Conservation (phyloP, 2,329 filamentous ascomycete genomes). For the Fusarium marasasianum region DNA sequence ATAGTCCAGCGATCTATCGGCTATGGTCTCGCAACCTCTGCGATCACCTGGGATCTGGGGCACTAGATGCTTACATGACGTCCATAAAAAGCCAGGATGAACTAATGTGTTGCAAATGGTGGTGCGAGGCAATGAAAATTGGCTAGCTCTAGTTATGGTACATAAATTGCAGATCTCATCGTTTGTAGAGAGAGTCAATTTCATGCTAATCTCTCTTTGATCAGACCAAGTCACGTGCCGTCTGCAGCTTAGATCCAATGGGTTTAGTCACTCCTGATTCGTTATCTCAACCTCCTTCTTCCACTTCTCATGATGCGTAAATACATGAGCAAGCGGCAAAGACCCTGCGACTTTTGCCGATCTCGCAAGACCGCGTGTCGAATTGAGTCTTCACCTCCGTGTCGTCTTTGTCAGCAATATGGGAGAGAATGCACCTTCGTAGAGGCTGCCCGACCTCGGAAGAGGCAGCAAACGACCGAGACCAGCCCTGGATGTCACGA, state of each 20-base stretch:
- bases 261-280: not conserved
- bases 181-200: too few relatives aligned
- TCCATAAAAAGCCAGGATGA: too few relatives aligned
- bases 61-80: too few relatives aligned
- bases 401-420: not conserved
- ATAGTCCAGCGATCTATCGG: too few relatives aligned
- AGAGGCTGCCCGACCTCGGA: not conserved
- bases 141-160: too few relatives aligned
- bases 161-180: too few relatives aligned
- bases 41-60: too few relatives aligned
- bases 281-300: not conserved
- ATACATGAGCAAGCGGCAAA: slow-evolving; percentile 13
- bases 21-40: too few relatives aligned
- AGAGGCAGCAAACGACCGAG: not conserved
- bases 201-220: too few relatives aligned
- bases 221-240: not conserved
- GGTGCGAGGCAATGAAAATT: too few relatives aligned
- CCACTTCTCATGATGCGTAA: not conserved
- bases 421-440: not conserved
- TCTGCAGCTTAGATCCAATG: not conserved
- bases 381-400: not conserved
- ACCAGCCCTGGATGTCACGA: not conserved
- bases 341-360: slow-evolving; percentile 1
- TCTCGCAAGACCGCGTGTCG: not conserved
- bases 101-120: too few relatives aligned